Evolutionary conservation across 495 filamentous ascomycete species (phyloP).

Genomic region (Lasiosphaeriaceae sp.): DNA sequence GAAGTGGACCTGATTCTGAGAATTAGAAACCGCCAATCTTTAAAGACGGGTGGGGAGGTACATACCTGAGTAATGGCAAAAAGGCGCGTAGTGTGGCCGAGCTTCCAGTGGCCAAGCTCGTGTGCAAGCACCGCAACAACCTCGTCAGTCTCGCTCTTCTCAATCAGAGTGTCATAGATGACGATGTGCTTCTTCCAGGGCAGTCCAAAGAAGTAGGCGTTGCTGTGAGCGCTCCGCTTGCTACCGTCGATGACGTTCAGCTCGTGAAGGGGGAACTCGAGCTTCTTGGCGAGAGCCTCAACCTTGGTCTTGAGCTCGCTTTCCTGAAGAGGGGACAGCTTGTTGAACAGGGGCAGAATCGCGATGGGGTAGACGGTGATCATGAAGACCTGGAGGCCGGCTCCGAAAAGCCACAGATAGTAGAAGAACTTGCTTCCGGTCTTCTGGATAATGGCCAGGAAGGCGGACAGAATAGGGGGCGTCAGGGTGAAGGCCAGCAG

Average conservation of each 20-base stretch:
- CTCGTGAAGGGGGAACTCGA: conserved; percentile 87
- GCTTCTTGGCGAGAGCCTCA: conserved; percentile 74
- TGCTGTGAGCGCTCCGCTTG: conserved; percentile 95
- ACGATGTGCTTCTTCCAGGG: conserved; percentile 99
- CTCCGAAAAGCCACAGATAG: conserved; percentile 91
- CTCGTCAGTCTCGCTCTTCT: conserved; percentile 86
- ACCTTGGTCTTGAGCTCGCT: conserved; percentile 84
- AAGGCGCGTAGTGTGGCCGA: conserved; percentile 89
- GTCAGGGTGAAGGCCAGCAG: conserved; percentile 73
- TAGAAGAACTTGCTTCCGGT: conserved; percentile 93
- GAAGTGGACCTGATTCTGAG: conserved; percentile 58
- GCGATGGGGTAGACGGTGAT: conserved; percentile 94
- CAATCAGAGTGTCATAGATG: conserved; percentile 95
- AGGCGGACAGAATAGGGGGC: conserved; percentile 81
- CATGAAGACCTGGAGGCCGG: conserved; percentile 83
- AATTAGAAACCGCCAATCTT: too few relatives aligned
- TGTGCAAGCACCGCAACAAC: conserved; percentile 93
- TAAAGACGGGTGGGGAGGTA: conserved; percentile 26
- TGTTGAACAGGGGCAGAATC: conserved; percentile 97
- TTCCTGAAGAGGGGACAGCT: conserved; percentile 85
- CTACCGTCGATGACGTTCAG: conserved; percentile 96
- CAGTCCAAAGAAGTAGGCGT: conserved; percentile 96
- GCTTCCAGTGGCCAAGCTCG: conserved; percentile 94
- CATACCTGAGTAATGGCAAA: conserved; percentile 89
- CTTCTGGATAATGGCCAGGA: conserved; percentile 86